A percentile compares a stretch with the other conserved stretches of the same genome.
These are phyloP conservation scores for Ganoderma resinaceum DNA, from an alignment of 1,284 basidiomycete species.

Conservation along the genomic window DNA sequence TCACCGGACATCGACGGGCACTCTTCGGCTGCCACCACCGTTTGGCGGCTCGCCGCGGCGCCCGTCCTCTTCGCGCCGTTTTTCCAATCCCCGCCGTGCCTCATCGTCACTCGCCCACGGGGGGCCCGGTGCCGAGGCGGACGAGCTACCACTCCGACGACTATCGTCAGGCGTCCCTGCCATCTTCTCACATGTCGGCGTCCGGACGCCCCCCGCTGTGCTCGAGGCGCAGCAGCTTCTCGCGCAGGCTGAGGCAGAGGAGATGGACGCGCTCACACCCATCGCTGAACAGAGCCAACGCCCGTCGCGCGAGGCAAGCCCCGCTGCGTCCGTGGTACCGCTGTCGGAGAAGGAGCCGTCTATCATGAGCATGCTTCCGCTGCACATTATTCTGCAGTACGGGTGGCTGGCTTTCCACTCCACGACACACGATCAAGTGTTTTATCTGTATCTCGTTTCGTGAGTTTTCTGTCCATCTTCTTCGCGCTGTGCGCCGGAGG, in stretches of 20 bases:
- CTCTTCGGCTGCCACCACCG: slow-evolving; percentile 19
- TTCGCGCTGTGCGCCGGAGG: neutral
- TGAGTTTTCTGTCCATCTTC: slow-evolving; percentile 46
- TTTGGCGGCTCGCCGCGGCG: slow-evolving; percentile 33
- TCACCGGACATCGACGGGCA: slow-evolving; percentile 25
- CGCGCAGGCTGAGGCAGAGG: slow-evolving; percentile 47
- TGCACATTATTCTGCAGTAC: slow-evolving; percentile 80
- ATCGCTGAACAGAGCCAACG: slow-evolving; percentile 55
- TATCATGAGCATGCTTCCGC: slow-evolving; percentile 68
- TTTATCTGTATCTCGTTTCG: slow-evolving; percentile 85
- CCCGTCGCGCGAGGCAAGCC: slow-evolving; percentile 30
- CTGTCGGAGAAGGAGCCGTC: slow-evolving; percentile 59
- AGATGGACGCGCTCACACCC: slow-evolving; percentile 53
- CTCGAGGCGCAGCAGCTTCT: slow-evolving; percentile 70
- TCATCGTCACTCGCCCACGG: slow-evolving; percentile 24
- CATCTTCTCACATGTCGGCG: slow-evolving; percentile 84
- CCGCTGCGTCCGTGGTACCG: slow-evolving; percentile 16
- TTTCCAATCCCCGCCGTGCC: slow-evolving; percentile 29
- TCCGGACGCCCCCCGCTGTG: slow-evolving; percentile 74
- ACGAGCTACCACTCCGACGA: slow-evolving; percentile 52
- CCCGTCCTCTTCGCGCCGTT: slow-evolving; percentile 28
- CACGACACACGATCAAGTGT: slow-evolving; percentile 87
- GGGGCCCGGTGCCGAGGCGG: slow-evolving; percentile 19
- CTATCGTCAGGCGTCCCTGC: slow-evolving; percentile 64
- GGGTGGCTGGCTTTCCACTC: slow-evolving; percentile 79